Conservation (phyloP, 768 basidiomycete genomes). For the Amanita pallidorosea region DNA sequence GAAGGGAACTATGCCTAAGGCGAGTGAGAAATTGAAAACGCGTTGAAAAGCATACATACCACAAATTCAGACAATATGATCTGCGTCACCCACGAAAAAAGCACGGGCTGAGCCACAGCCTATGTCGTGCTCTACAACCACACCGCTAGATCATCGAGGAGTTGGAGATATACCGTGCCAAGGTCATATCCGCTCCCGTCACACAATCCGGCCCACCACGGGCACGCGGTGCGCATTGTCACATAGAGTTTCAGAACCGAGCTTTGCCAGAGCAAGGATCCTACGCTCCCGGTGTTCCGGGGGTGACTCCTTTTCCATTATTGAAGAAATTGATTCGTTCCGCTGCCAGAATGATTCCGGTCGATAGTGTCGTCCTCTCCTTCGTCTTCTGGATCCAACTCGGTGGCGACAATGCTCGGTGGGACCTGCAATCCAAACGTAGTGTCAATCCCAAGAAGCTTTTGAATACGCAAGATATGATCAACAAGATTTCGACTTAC, state of each 20-base stretch:
- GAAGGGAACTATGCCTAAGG: background rate
- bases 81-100: background rate
- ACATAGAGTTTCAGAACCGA: slow-evolving; percentile 3
- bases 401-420: too few relatives aligned
- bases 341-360: too few relatives aligned
- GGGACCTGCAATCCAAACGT: background rate
- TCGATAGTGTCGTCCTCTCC: background rate
- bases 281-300: background rate
- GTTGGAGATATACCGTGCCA: background rate
- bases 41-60: background rate
- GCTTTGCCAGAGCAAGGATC: background rate
- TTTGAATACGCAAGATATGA: too few relatives aligned
- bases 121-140: background rate
- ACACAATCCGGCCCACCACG: background rate
- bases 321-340: background rate
- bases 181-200: background rate
- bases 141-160: background rate
- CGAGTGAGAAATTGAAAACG: background rate
- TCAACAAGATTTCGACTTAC: background rate
- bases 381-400: background rate
- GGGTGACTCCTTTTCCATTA: background rate
- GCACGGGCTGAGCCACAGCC: background rate
- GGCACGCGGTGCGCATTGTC: slow-evolving; percentile 3
- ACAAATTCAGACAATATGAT: background rate
- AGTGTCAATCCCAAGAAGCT: background rate